Evolutionary conservation across 202 grass and related monocot genomes (phyloP).

Genomic region (Saccharum hybrid): DNA sequence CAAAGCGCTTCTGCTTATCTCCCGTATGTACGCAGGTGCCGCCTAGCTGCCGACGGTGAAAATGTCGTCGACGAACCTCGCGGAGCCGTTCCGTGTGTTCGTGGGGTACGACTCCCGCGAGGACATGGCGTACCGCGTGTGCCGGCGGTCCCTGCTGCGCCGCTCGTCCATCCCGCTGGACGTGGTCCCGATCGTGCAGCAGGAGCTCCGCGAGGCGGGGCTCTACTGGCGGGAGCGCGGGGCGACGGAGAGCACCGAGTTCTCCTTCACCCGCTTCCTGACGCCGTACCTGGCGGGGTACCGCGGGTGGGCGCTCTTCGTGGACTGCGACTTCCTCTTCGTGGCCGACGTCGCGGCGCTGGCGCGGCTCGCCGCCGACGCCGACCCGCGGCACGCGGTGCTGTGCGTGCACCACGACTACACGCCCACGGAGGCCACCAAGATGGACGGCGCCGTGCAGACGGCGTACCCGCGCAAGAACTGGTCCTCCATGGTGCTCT

Average conservation of each 20-base stretch:
- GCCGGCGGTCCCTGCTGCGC: constrained; percentile 55
- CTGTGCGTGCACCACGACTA: constrained; percentile 72
- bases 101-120: constrained; percentile 71
- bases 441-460: constrained; percentile 73
- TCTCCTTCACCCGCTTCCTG: constrained; percentile 86
- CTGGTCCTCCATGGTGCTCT: constrained; percentile 77
- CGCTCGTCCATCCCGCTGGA: constrained; percentile 57
- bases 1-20: background rate
- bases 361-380: background rate
- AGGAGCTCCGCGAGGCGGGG: constrained; percentile 52
- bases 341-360: constrained; percentile 50
- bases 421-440: constrained; percentile 52
- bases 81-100: constrained; percentile 55
- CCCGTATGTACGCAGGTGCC: background rate
- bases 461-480: constrained; percentile 71
- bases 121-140: constrained; percentile 61
- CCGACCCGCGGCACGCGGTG: constrained; percentile 38
- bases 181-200: constrained; percentile 51
- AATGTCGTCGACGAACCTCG: background rate
- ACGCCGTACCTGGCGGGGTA: constrained; percentile 61
- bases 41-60: too few species aligned
- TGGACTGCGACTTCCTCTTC: constrained; percentile 80
- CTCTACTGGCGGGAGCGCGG: constrained; percentile 65
- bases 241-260: constrained; percentile 72
- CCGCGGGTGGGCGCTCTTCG: constrained; percentile 63